Evolutionary conservation across 306 rosid genomes (phyloP), one percentile per base, ranked within the genome.

Genomic region (Pyrus betulifolia): DNA sequence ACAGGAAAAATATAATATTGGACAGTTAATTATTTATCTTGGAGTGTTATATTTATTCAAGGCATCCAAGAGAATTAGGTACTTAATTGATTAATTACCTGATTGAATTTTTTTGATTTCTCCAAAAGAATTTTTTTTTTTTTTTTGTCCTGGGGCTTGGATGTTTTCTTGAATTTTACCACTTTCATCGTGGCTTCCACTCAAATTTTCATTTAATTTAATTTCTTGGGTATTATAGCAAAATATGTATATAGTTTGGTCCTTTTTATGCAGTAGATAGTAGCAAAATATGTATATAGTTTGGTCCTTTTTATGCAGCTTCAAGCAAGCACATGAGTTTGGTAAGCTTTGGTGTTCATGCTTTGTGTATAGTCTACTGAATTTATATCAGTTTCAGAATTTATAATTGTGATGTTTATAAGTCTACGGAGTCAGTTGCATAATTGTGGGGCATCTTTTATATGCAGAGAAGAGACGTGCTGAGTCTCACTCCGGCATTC

Each of bases 281-380:
- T 21, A 59, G 8, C 57, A 58, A 66, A 22, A 23, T 23, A 23
- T 23, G 25, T 23, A 23, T n/a, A n/a, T n/a, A n/a, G n/a, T n/a
- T n/a, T n/a, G n/a, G n/a, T n/a, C n/a, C n/a, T n/a, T n/a, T n/a
- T n/a, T n/a, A n/a, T n/a, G n/a, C n/a, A 87, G 62, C 45, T 87
- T 87, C 81, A 87, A 83, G 83, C 89, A 81, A 81, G 82, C 84
- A 62, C 85, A 85, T 76, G 83, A 79, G 55, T 76, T 85, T 69
- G 88, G 86, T 85, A 62, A 35, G 76, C 40, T 38, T 58, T 19
- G 75, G 27, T 38, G 15, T 12, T 58, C 19, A 13, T 23, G 38
- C 15, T 14, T 44, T 18, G 4, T 23, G 2, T 60, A 21, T 19
- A 2, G 54, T 25, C n/a, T 65, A 6, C 23, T 51, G 17, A 5